Evolutionary conservation across 1,139 yeast genomes (phyloP), one percentile per base, ranked within the genome.

Genomic region (Trichomonascaceae sp.): DNA sequence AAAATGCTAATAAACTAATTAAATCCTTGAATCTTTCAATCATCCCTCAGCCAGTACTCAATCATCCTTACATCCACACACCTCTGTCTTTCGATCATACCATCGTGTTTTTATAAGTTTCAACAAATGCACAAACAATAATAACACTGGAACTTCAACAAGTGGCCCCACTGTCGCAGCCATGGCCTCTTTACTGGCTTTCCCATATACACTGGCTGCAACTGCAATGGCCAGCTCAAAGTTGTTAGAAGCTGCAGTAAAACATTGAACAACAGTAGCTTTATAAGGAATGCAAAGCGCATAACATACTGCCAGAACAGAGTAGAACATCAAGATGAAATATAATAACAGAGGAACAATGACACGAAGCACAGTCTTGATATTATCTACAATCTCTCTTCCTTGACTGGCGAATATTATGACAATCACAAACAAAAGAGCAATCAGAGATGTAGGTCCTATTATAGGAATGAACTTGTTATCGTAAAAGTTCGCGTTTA

Each of bases 161-260:
- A 81, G 68, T 1, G 85, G 85, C 0, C 85, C 85, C 63, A 80
- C 79, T 0, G 84, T 80, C 1, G 85, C 80, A 2, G 85, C 85
- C 50, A 81, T 73, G 1, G 84, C 79, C 62, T 81, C 78, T 54
- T 77, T 72, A 58, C 82, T 76, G 3, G 78, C 78, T 27, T 74
- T 68, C 1, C 85, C 85, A 67, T 77, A 81, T 7, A 79, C 61
- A 0, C 83, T 74, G 13, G 79, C 77, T 1, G 84, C 81, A 15
- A 81, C 76, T 2, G 85, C 83, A 49, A 80, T 69, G 53, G 81
- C 77, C 49, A 80, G 67, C 60, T 80, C 84, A 57, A 76, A 75
- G 56, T 81, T 81, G 63, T 81, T 81, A 4, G 83, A 77, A 1
- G 84, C 78, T 18, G 84, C 83, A 1, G 84, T 80, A 59, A 82